Percentiles rank a stretch among this genome's conserved stretches.
Conservation (phyloP, 2,329 filamentous ascomycete species). For the Bertia moriformis region DNA sequence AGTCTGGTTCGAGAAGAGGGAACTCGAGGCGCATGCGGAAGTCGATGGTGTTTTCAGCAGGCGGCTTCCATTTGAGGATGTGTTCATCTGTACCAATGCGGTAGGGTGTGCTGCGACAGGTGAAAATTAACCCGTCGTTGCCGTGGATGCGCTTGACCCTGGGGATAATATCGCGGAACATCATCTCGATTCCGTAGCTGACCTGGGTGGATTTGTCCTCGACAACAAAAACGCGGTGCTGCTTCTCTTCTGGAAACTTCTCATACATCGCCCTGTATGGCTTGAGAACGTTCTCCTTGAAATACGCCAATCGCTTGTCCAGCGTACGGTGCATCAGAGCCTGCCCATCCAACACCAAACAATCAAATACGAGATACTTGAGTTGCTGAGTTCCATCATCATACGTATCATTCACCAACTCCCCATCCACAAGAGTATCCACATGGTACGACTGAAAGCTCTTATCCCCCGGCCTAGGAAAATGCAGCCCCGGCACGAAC, state of each 20-base stretch:
- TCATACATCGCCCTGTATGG: slow-evolving; percentile 22
- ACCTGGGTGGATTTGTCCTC: slow-evolving; percentile 49
- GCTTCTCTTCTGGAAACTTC: slow-evolving; percentile 29
- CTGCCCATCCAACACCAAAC: slow-evolving; percentile 40
- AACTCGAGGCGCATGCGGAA: slow-evolving; percentile 49
- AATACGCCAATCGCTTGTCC: slow-evolving; percentile 47
- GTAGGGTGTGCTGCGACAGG: slow-evolving; percentile 48
- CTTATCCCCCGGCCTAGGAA: slow-evolving; percentile 36
- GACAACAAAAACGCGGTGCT: slow-evolving; percentile 35
- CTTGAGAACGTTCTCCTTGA: slow-evolving; percentile 36
- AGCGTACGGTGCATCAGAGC: slow-evolving; percentile 39
- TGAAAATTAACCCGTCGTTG: slow-evolving; percentile 60
- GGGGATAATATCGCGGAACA: slow-evolving; percentile 50
- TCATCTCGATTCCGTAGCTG: slow-evolving; percentile 45
- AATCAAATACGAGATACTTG: slow-evolving; percentile 54
- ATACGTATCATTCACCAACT: slow-evolving; percentile 45
- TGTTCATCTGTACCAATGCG: slow-evolving; percentile 42
- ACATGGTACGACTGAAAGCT: slow-evolving; percentile 34
- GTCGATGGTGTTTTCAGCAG: slow-evolving; percentile 53
- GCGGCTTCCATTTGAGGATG: slow-evolving; percentile 59
- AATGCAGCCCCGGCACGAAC: slow-evolving; percentile 38
- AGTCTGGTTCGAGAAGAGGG: slow-evolving; percentile 27
- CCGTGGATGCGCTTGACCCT: slow-evolving; percentile 41
- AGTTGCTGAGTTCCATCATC: slow-evolving; percentile 29
- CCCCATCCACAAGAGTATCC: slow-evolving; percentile 49